These are phyloP conservation scores for Corchorus capsularis DNA, from an alignment of 345 rosid genomes.

Conservation along the genomic window DNA sequence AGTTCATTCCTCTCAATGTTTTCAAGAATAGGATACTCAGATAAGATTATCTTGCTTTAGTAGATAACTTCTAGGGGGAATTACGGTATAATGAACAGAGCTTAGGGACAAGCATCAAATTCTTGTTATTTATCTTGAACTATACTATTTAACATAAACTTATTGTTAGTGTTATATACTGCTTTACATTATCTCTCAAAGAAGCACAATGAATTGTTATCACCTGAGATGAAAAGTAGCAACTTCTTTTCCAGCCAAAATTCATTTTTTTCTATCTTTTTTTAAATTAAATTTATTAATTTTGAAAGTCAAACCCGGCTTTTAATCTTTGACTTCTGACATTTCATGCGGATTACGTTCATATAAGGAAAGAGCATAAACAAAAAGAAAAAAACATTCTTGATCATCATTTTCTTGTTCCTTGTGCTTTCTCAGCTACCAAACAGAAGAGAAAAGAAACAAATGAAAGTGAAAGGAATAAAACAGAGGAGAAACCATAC, in stretches of 20 bases:
- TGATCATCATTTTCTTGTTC: background rate
- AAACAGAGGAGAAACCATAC: constrained; percentile 26
- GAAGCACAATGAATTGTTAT: background rate
- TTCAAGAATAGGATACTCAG: background rate
- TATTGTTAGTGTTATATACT: too few species aligned
- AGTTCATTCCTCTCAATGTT: background rate
- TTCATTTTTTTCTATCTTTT: background rate
- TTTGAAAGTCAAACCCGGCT: background rate
- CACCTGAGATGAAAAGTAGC: background rate
- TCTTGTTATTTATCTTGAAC: too few species aligned
- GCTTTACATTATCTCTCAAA: background rate
- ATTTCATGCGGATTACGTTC: background rate
- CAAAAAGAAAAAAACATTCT: background rate
- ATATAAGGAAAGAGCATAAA: background rate
- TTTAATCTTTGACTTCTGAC: background rate
- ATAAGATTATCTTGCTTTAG: background rate
- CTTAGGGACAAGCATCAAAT: too few species aligned
- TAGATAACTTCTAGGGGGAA: background rate
- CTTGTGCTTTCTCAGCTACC: constrained; percentile 13
- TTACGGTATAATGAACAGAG: too few species aligned
- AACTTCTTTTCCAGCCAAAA: background rate
- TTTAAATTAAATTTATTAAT: background rate
- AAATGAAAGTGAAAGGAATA: background rate
- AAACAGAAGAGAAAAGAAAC: background rate
- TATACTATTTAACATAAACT: background rate